Evolutionary conservation across 495 filamentous ascomycete genomes (phyloP).

Genomic region (Glutinoglossum americanum): DNA sequence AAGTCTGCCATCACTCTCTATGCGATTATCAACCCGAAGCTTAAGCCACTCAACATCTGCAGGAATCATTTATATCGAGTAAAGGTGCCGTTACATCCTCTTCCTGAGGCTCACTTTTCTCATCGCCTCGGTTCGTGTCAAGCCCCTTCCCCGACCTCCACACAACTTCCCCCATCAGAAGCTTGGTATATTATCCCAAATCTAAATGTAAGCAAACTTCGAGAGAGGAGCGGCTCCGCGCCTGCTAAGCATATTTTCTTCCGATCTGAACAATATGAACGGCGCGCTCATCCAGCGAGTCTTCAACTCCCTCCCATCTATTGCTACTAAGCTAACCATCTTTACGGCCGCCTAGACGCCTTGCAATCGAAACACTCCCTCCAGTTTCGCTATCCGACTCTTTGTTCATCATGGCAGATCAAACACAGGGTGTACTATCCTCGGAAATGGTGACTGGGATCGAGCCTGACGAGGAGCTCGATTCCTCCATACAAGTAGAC

Average conservation of each 20-base stretch:
- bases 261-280: background rate
- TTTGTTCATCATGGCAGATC: background rate
- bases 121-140: background rate
- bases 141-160: no score
- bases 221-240: background rate
- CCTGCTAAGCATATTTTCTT: background rate
- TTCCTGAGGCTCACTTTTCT: background rate
- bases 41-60: no score
- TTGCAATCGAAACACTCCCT: background rate
- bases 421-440: background rate
- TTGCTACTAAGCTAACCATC: background rate
- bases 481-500: conserved; percentile 5
- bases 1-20: no score
- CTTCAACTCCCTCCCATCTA: background rate
- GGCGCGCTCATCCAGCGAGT: background rate
- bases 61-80: no score
- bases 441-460: background rate
- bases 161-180: background rate
- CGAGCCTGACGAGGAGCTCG: conserved; percentile 1
- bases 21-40: no score
- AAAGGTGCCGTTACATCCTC: background rate
- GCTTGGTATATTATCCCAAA: background rate
- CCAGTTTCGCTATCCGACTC: background rate
- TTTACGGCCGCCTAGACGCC: no score
- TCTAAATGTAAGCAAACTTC: background rate